Evolutionary conservation across 768 basidiomycete species (phyloP).

Genomic region (Russula sp.): DNA sequence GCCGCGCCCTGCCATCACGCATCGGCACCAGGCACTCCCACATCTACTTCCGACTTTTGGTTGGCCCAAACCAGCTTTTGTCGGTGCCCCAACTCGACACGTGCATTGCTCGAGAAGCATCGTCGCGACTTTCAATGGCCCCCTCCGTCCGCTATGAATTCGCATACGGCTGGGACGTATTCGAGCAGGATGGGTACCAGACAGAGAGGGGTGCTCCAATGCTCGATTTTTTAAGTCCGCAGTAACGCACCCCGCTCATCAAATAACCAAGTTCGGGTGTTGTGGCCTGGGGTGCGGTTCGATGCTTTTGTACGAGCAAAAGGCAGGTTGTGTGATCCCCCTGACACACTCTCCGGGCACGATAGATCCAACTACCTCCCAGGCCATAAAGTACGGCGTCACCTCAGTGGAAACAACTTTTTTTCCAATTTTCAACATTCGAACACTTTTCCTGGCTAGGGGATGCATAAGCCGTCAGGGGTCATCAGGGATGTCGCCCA

Average conservation of each 20-base stretch:
- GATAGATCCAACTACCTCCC: background rate
- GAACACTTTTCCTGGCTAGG: conserved; percentile 91
- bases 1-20: conserved; percentile 31
- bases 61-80: conserved; percentile 66
- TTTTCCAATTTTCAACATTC: conserved; percentile 89
- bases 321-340: conserved; percentile 55
- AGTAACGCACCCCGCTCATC: conserved; percentile 80
- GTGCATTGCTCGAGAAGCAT: conserved; percentile 72
- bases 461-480: conserved; percentile 95
- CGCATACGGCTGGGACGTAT: conserved; percentile 95
- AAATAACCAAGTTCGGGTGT: conserved; percentile 62
- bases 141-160: conserved; percentile 92
- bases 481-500: conserved; percentile 91
- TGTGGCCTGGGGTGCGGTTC: conserved; percentile 91
- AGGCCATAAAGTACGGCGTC: conserved; percentile 96
- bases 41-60: conserved; percentile 62
- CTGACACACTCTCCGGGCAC: background rate
- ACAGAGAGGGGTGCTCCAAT: conserved; percentile 49
- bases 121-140: conserved; percentile 63
- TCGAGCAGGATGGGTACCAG: conserved; percentile 80
- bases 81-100: conserved; percentile 71
- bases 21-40: conserved; percentile 35
- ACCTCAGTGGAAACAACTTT: conserved; percentile 85
- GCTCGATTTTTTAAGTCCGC: conserved; percentile 98
- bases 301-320: conserved; percentile 82